Conservation (phyloP, 202 grass and related monocot species). For the Carex sylvatica region DNA sequence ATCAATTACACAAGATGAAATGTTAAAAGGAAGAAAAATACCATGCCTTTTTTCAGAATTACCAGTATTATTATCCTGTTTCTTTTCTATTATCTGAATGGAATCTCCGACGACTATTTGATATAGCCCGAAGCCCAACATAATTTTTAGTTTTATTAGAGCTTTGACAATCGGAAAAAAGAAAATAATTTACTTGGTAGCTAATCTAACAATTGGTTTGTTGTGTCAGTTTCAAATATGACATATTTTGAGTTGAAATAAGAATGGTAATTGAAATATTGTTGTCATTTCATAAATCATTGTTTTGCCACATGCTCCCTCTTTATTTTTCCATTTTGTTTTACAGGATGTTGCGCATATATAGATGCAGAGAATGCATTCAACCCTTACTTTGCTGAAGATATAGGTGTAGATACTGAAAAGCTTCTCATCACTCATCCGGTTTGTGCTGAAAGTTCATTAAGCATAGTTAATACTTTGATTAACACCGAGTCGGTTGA, state of each 20-base stretch:
- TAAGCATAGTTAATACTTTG: constrained; percentile 93
- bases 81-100: neutral
- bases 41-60: neutral
- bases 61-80: neutral
- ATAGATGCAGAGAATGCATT: constrained; percentile 93
- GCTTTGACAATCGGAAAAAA: too few species aligned
- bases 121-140: neutral
- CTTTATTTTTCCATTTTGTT: constrained; percentile 1
- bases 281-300: neutral
- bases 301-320: neutral
- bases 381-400: constrained; percentile 63
- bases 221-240: neutral
- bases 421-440: constrained; percentile 79
- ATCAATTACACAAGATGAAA: constrained; percentile 5
- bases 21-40: neutral
- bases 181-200: too few species aligned
- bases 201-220: neutral
- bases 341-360: constrained; percentile 87
- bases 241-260: neutral
- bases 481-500: constrained; percentile 73
- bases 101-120: neutral
- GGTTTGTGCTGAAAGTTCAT: constrained; percentile 80
- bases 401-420: constrained; percentile 68
- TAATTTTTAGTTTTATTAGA: neutral
- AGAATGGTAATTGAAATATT: neutral